phyloP scores from a whole-genome alignment of 129 eudicot genomes.

The Flaveria linearis region DNA sequence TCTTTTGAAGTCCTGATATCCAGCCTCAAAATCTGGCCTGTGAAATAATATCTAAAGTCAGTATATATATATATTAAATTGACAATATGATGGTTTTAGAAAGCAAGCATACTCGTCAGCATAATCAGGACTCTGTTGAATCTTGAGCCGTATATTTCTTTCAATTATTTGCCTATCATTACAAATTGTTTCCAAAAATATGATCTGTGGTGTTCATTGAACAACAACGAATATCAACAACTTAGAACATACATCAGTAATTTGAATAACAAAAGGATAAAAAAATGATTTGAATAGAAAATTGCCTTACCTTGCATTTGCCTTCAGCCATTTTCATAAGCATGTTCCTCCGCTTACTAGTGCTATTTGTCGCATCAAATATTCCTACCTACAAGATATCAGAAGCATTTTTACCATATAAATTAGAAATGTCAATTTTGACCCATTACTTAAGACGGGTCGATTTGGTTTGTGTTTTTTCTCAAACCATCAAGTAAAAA shows the following conservation, averaged over 20 bases:
- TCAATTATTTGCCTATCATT: constrained; percentile 86
- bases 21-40: constrained; percentile 99
- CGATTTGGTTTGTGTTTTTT: too few relatives aligned
- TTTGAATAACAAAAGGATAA: neutral
- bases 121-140: constrained; percentile 99
- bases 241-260: neutral
- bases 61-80: neutral
- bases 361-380: constrained; percentile 97
- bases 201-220: constrained; percentile 53
- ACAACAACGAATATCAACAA: neutral
- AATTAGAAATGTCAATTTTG: neutral
- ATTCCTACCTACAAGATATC: constrained; percentile 72
- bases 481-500: neutral
- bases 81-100: neutral
- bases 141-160: constrained; percentile 94
- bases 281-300: constrained; percentile 11
- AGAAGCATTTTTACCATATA: constrained; percentile 14
- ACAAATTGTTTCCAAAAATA: constrained; percentile 92
- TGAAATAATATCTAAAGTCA: constrained; percentile 18
- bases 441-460: neutral
- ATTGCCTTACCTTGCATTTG: constrained; percentile 76
- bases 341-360: constrained; percentile 88
- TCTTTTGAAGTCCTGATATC: constrained; percentile 82
- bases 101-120: constrained; percentile 74
- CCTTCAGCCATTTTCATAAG: constrained; percentile 99